Evolutionary conservation across 768 basidiomycete genomes (phyloP).

Genomic region (Megacollybia marginata): DNA sequence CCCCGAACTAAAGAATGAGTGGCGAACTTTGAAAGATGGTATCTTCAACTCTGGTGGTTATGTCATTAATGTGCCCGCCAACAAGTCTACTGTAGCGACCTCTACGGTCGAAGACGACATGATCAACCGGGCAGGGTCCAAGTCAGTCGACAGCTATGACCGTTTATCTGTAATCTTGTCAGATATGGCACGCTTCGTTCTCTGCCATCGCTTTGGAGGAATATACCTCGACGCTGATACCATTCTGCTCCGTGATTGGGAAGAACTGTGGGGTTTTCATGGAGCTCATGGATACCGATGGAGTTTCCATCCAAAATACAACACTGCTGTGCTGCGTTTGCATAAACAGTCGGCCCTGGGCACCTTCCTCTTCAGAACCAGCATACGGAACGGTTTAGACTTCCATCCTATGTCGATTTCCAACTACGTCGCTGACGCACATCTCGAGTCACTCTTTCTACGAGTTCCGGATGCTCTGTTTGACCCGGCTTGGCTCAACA

Average conservation of each 20-base stretch:
- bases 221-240: constrained; percentile 95
- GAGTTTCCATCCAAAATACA: constrained; percentile 88
- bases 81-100: constrained; percentile 31
- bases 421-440: constrained; percentile 76
- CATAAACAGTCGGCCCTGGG: constrained; percentile 86
- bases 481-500: constrained; percentile 92
- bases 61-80: constrained; percentile 51
- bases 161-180: constrained; percentile 87
- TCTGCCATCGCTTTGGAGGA: constrained; percentile 90
- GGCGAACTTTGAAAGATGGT: constrained; percentile 58
- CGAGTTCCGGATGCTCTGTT: constrained; percentile 88
- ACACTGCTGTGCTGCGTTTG: constrained; percentile 87
- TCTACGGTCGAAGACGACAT: constrained; percentile 43
- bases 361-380: constrained; percentile 87
- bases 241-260: constrained; percentile 85
- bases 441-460: constrained; percentile 67
- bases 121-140: constrained; percentile 78
- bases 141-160: constrained; percentile 83
- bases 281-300: constrained; percentile 94
- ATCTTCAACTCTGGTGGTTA: constrained; percentile 87
- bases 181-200: constrained; percentile 94
- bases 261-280: constrained; percentile 92
- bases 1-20: constrained; percentile 81
- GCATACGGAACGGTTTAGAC: constrained; percentile 84
- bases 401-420: constrained; percentile 95